Percentiles rank a stretch among this genome's conserved stretches.
Evolutionary conservation across 1,284 basidiomycete genomes (phyloP).

Genomic region (Porogramme epimiltina): DNA sequence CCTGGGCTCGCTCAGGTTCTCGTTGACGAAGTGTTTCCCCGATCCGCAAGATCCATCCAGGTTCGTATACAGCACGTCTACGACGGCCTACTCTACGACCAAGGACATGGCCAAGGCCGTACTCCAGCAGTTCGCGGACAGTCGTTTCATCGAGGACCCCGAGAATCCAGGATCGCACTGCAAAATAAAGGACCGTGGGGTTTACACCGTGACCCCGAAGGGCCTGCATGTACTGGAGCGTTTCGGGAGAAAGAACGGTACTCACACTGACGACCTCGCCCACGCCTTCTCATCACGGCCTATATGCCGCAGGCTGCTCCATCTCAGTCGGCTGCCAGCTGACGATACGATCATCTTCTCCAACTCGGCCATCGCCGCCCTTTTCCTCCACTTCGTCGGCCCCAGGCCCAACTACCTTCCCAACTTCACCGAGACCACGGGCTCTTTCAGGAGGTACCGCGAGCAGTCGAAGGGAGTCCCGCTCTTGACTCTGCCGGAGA

Average conservation of each 20-base stretch:
- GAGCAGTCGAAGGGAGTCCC: constrained; percentile 80
- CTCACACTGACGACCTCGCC: constrained; percentile 91
- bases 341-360: constrained; percentile 99
- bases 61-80: too few relatives aligned
- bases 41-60: too few relatives aligned
- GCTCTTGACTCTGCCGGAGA: constrained; percentile 68
- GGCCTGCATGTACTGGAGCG: constrained; percentile 98
- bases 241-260: constrained; percentile 99
- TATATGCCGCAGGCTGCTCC: constrained; percentile 97
- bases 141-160: constrained; percentile 94
- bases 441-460: constrained; percentile 76
- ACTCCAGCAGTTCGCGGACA: too few relatives aligned
- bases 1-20: too few relatives aligned
- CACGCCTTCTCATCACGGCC: constrained; percentile 91
- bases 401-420: constrained; percentile 78
- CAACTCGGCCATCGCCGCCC: constrained; percentile 88
- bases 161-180: constrained; percentile 83
- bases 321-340: constrained; percentile 88
- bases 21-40: too few relatives aligned
- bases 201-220: constrained; percentile 96
- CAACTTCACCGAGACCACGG: constrained; percentile 48
- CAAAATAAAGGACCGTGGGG: constrained; percentile 98
- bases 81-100: too few relatives aligned
- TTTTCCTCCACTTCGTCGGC: constrained; percentile 95
- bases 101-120: too few relatives aligned